Evolutionary conservation across 2,329 filamentous ascomycete species (phyloP).

Genomic region (Colletotrichum sp.): DNA sequence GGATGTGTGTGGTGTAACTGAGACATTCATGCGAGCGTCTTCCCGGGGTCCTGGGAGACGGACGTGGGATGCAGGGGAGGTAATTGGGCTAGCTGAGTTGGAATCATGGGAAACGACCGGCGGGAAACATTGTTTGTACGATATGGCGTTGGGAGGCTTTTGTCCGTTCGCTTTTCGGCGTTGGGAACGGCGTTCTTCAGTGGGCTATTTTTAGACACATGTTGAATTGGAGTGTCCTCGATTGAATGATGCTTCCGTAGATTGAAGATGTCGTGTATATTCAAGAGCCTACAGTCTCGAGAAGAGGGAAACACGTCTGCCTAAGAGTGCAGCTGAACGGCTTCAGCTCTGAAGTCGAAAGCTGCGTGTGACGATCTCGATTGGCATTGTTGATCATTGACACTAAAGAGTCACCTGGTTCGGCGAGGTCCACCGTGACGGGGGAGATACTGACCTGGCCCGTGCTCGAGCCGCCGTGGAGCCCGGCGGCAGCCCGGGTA

Average conservation of each 20-base stretch:
- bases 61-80: background rate
- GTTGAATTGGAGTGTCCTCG: background rate
- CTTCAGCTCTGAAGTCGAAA: background rate
- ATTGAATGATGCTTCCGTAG: background rate
- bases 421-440: background rate
- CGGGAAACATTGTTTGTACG: background rate
- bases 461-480: background rate
- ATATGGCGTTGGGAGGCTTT: background rate
- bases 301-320: background rate
- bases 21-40: background rate
- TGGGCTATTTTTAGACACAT: background rate
- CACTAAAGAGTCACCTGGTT: background rate
- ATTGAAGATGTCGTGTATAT: background rate
- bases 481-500: no score
- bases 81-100: background rate
- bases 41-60: background rate
- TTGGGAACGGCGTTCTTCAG: background rate
- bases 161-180: background rate
- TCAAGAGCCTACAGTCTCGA: background rate
- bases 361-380: background rate
- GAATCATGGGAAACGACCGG: background rate
- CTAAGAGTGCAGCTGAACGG: background rate
- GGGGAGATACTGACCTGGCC: background rate
- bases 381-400: background rate
- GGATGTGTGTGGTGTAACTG: background rate